A percentile compares a stretch with the other conserved stretches of the same genome.
These are phyloP conservation scores for Aspergillus transmontanensis DNA, from an alignment of 2,329 filamentous ascomycete genomes.

Conservation along the genomic window DNA sequence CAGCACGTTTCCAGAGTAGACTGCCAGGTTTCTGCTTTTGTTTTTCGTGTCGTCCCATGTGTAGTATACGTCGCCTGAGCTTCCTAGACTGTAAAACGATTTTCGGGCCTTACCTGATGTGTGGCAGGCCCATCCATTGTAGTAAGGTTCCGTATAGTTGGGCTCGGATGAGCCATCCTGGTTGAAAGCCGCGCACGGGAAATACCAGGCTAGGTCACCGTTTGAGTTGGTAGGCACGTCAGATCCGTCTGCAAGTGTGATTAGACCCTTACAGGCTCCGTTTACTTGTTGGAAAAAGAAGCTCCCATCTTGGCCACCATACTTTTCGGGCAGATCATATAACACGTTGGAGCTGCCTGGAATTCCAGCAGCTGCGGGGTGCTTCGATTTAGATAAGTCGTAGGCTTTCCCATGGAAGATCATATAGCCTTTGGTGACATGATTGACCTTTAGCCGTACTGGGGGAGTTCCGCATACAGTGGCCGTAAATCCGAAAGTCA, in stretches of 20 bases:
- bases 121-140: constrained; percentile 86
- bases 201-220: constrained; percentile 90
- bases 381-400: constrained; percentile 73
- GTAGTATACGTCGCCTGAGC: constrained; percentile 87
- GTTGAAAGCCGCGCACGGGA: constrained; percentile 87
- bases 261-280: constrained; percentile 89
- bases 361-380: constrained; percentile 80
- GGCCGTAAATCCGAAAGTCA: constrained; percentile 94
- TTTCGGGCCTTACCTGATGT: constrained; percentile 70
- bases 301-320: constrained; percentile 88
- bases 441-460: constrained; percentile 75
- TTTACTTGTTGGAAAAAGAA: constrained; percentile 99
- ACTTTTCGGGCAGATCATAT: constrained; percentile 78
- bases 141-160: constrained; percentile 74
- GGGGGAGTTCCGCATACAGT: constrained; percentile 78
- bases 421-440: constrained; percentile 82
- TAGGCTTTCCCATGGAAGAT: constrained; percentile 95
- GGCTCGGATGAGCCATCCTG: constrained; percentile 84
- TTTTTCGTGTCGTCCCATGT: constrained; percentile 95
- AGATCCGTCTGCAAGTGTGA: constrained; percentile 70
- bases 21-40: constrained; percentile 81
- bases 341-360: constrained; percentile 75
- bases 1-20: constrained; percentile 91
- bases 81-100: constrained; percentile 72
- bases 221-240: constrained; percentile 76